These are phyloP conservation scores for Microsporum ferrugineum DNA, from an alignment of 2,329 filamentous ascomycete species.

Conservation along the genomic window DNA sequence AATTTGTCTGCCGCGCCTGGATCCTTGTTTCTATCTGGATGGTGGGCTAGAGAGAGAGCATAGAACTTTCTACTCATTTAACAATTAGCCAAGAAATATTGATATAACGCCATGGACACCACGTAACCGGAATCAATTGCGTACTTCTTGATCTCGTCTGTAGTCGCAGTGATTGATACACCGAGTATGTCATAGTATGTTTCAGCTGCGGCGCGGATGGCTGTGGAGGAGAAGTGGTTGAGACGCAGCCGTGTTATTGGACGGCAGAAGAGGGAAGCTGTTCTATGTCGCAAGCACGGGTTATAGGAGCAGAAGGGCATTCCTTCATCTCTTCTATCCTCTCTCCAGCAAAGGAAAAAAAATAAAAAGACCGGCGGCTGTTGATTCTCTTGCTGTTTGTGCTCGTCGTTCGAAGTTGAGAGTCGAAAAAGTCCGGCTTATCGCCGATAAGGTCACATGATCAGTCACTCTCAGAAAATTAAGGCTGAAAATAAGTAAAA, in stretches of 20 bases:
- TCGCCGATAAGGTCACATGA: constrained; percentile 2
- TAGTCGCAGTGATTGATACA: constrained; percentile 56
- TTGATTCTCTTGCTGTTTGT: neutral
- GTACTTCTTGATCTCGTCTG: constrained; percentile 74
- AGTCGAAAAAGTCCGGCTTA: neutral
- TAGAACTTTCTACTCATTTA: constrained; percentile 55
- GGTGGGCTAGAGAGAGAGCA: constrained; percentile 76
- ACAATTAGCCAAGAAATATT: constrained; percentile 1
- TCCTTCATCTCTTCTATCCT: constrained; percentile 32
- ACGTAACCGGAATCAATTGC: neutral
- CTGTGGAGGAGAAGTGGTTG: constrained; percentile 37
- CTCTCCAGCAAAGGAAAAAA: neutral
- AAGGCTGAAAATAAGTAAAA: neutral
- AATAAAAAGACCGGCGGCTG: neutral
- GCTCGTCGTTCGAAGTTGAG: neutral
- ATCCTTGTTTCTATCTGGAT: constrained; percentile 81
- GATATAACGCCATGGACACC: neutral
- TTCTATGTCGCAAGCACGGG: constrained; percentile 12
- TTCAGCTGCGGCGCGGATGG: constrained; percentile 20
- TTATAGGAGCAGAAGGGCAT: constrained; percentile 43
- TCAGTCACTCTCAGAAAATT: neutral
- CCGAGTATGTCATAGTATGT: constrained; percentile 78
- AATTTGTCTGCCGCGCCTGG: constrained; percentile 63
- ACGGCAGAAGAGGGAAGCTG: constrained; percentile 5
- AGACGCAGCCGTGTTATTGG: constrained; percentile 9